Evolutionary conservation across 2,329 filamentous ascomycete species (phyloP).

Genomic region (Aureobasidium sp.): DNA sequence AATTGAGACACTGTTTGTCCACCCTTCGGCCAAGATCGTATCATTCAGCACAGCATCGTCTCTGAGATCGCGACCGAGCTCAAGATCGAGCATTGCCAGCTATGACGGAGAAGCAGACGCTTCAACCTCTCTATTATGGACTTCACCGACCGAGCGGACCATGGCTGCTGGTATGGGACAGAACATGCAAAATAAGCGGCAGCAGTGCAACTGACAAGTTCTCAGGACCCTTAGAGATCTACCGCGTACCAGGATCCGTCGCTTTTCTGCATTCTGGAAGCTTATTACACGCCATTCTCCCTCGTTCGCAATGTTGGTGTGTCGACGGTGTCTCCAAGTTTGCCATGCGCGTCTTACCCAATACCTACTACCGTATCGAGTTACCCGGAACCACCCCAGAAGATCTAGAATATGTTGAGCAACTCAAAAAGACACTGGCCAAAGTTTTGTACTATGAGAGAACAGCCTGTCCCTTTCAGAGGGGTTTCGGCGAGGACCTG

Average conservation of each 20-base stretch:
- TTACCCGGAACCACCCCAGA: constrained; percentile 59
- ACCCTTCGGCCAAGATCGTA: constrained; percentile 65
- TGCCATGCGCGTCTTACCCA: constrained; percentile 74
- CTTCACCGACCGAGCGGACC: constrained; percentile 68
- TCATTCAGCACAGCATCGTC: constrained; percentile 46
- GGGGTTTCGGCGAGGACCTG: constrained; percentile 66
- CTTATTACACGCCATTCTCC: constrained; percentile 77
- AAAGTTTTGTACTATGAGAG: constrained; percentile 78
- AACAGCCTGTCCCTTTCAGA: constrained; percentile 77
- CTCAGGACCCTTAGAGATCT: constrained; percentile 68
- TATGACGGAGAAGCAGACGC: constrained; percentile 33
- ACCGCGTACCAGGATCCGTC: constrained; percentile 77
- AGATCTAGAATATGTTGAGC: constrained; percentile 56
- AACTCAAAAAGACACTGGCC: constrained; percentile 62
- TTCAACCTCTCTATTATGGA: constrained; percentile 59
- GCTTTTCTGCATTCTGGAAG: constrained; percentile 81
- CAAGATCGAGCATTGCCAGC: constrained; percentile 23
- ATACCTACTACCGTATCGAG: constrained; percentile 87
- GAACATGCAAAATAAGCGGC: too few relatives aligned
- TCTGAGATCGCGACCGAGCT: constrained; percentile 26
- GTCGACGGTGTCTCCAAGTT: constrained; percentile 79
- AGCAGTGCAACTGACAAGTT: not conserved
- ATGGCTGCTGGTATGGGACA: constrained; percentile 61
- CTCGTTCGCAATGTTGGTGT: constrained; percentile 89
- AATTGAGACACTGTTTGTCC: constrained; percentile 67